Base-by-base conservation (phyloP, 345 rosid species). In the Salix exigua region DNA sequence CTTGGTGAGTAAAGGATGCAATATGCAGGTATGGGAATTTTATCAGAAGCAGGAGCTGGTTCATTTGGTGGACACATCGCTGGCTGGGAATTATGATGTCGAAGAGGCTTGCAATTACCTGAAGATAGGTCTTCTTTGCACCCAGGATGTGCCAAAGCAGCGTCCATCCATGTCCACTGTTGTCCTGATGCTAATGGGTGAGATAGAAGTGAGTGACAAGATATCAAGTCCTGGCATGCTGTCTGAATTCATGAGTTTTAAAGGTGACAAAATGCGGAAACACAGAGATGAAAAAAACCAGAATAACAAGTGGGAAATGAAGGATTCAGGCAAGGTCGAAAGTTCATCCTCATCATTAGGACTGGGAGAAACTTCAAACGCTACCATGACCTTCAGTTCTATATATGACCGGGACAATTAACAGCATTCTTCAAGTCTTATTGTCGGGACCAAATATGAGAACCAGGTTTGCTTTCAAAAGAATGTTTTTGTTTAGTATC, bases 341-440 rank as follows among this genome's bases (percentile, higher is more conserved):
- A 62, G 44, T 61, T 50, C 77, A 18, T 83, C 88, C 46, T 85
- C 83, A 28, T 81, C 89, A 23, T 73, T 85, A 1, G 84, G 31
- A 73, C 60, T 76, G 14, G 53, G 53, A 12, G 53, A 64, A 12
- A 78, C 85, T 63, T 89, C 92, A 33, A 17, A 73, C 79, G 92
- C 87, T 46, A 77, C 92, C 48, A 89, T 90, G 94, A 90, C 90
- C 70, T 90, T 88, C 81, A 88, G 66, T 62, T 87, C 94, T 2
- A 90, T 90, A 61, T 79, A 80, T 9, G 92, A 90, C 73, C 82
- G 94, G 62, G 85, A 73, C 78, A 42, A 40, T 31, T 83, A 77
- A 31, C 38, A 18, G 23, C 42, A 7, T 8, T 66, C n/a, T 16
- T 7, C n/a, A 19, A 51, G 58, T 51, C 7, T 51, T 51, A 19